Conservation (phyloP, 352 stramenopile species). For the Globisporangium echinulatum region DNA sequence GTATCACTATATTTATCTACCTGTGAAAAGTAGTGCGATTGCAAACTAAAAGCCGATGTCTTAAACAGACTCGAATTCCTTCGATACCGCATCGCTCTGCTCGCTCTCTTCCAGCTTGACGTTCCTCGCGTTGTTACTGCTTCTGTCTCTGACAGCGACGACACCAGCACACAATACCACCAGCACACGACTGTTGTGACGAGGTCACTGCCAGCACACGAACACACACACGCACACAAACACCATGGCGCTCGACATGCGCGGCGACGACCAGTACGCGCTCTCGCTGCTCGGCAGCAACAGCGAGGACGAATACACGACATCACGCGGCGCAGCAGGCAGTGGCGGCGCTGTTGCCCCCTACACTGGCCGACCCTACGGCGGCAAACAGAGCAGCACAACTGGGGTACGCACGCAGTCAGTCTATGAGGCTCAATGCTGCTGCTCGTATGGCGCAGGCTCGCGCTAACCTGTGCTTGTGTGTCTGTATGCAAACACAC, state of each 20-base stretch:
- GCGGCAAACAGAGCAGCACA: constrained; percentile 15
- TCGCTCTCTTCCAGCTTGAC: too few species aligned
- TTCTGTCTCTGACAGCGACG: neutral
- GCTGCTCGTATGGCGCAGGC: too few species aligned
- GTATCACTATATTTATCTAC: too few species aligned
- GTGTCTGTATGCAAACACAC: neutral
- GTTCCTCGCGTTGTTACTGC: too few species aligned
- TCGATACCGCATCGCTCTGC: too few species aligned
- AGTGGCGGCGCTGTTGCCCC: constrained; percentile 13
- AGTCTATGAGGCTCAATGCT: too few species aligned
- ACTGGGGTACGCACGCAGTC: constrained; percentile 28
- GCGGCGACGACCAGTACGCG: constrained; percentile 26
- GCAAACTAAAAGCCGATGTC: too few species aligned
- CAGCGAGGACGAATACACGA: constrained; percentile 57
- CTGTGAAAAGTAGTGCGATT: too few species aligned
- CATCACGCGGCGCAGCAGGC: constrained; percentile 3
- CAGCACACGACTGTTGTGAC: too few species aligned
- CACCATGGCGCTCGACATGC: constrained; percentile 14
- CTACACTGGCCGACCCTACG: constrained; percentile 50
- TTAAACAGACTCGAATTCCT: too few species aligned
- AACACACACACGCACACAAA: neutral
- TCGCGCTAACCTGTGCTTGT: neutral
- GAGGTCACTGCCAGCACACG: too few species aligned
- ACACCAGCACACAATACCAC: too few species aligned
- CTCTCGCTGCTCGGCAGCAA: constrained; percentile 47